These are phyloP conservation scores for Mitragyna speciosa DNA, from an alignment of 257 asterid genomes.

Conservation along the genomic window DNA sequence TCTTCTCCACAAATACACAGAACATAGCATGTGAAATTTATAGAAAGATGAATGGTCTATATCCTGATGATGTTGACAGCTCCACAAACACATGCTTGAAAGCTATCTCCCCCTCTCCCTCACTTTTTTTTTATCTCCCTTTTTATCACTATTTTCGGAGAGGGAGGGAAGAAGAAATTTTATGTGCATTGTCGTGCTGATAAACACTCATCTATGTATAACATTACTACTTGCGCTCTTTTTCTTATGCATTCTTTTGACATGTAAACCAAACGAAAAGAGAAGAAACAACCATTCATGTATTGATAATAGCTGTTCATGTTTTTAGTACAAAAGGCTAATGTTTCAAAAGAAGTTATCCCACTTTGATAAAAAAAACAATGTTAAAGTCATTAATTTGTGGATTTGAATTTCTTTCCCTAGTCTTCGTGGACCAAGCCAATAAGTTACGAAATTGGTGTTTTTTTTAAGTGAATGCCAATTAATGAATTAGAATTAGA, in stretches of 20 bases:
- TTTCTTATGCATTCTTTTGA: conserved; percentile 3
- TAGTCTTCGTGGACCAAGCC: too few species aligned
- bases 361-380: neutral
- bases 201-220: neutral
- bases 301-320: neutral
- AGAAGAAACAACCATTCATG: neutral
- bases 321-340: too few species aligned
- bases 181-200: neutral
- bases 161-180: neutral
- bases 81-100: conserved; percentile 15
- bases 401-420: too few species aligned
- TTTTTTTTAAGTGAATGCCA: neutral
- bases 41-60: conserved; percentile 22
- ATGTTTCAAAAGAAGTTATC: neutral
- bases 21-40: conserved; percentile 31
- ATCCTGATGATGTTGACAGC: conserved; percentile 33
- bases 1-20: conserved; percentile 13
- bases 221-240: neutral
- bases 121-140: neutral
- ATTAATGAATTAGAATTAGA: neutral
- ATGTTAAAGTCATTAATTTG: neutral
- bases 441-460: neutral
- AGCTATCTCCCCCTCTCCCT: neutral
- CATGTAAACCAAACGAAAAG: neutral
- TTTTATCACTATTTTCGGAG: neutral